A percentile compares a stretch with the other conserved stretches of the same genome.
phyloP scores from a whole-genome alignment of 1,284 basidiomycete genomes.

The Microbotryum intermedium region DNA sequence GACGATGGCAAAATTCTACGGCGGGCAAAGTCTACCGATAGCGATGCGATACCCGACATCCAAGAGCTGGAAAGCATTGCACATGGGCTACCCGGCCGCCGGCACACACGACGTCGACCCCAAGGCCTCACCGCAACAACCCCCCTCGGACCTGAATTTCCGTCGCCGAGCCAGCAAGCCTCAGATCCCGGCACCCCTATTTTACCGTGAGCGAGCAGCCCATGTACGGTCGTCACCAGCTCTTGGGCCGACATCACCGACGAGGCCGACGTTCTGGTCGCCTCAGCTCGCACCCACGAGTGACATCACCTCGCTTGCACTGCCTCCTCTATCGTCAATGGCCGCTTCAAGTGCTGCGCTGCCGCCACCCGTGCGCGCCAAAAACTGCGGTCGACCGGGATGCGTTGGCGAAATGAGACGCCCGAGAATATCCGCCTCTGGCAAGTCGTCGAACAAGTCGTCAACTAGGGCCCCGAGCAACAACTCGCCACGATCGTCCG shows the following conservation, averaged over 20 bases:
- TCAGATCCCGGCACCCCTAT: too few relatives aligned
- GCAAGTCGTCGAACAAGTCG: neutral
- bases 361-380: too few relatives aligned
- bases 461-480: conserved; percentile 1
- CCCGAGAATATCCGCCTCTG: conserved; percentile 5
- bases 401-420: conserved; percentile 16
- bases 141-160: conserved; percentile 5
- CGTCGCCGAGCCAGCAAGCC: neutral
- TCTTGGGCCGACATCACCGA: neutral
- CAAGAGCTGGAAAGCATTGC: neutral
- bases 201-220: neutral
- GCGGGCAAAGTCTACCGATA: conserved; percentile 15
- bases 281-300: neutral
- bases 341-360: too few relatives aligned
- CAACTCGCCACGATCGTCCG: conserved; percentile 7
- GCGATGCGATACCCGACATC: conserved; percentile 2
- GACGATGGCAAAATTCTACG: conserved; percentile 12
- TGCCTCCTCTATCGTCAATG: neutral
- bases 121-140: conserved; percentile 1
- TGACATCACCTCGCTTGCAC: neutral
- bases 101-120: neutral
- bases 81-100: conserved; percentile 18
- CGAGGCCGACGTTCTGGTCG: neutral
- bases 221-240: conserved; percentile 3
- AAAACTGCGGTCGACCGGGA: conserved; percentile 18